Base-by-base conservation (phyloP, 345 rosid species). In the Schrenkiella parvula region DNA sequence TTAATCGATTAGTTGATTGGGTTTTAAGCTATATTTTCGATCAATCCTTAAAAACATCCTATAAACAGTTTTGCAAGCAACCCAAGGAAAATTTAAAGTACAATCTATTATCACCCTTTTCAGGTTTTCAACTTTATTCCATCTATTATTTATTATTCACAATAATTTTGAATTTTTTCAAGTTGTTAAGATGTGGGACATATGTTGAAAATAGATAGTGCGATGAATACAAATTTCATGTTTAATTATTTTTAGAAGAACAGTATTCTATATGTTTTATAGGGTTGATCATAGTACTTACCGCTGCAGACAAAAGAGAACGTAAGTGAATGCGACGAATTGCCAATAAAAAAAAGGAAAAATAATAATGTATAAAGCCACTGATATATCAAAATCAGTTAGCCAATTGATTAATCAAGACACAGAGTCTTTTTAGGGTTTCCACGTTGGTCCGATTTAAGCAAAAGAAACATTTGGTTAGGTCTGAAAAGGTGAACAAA, bases 401-500 rank as follows among this genome's bases (percentile, higher is more conserved):
- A 67, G 63, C 17, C 26, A 60, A 25, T 61, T 60, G 23, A 60
- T 22, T 53, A 61, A 18, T 35, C 6, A 61, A 68, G 69, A 61
- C 54, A 68, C 38, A 61, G 26, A 41, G 56, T 60, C 48, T 50
- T 62, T 61, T 69, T 44, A 68, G 70, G 70, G 70, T 43, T 75
- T 61, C 57, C 32, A 69, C 41, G 64, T 52, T 69, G 74, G 70
- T 68, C 58, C 58, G 50, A 75, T 7, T 68, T 68, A 26, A 68
- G 70, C 35, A 74, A 68, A 75, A 42, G 10, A 52, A 75, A 53
- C 70, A 68, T 52, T 54, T 75, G 35, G 70, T 75, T 75, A 62
- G 79, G 66, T 69, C 70, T 75, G 70, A 69, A 69, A 75, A 44
- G 75, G 70, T 54, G 69, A 75, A 61, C 75, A 54, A 68, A 68